Evolutionary conservation across 2,329 filamentous ascomycete species (phyloP).

Genomic region (Alternaria tenuissima): DNA sequence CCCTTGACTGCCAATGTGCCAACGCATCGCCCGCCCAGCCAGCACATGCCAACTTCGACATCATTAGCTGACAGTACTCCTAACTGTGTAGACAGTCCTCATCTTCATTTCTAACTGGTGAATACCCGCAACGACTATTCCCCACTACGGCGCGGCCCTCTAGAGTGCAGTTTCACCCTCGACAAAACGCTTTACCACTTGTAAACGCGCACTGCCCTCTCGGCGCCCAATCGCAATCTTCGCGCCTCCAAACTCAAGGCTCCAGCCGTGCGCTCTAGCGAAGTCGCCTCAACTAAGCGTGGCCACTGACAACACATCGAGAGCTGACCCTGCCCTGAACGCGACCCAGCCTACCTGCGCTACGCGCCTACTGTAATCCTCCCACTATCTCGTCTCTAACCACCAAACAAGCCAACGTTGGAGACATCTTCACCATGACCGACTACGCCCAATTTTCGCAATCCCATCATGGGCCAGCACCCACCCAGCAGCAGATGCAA

Average conservation of each 20-base stretch:
- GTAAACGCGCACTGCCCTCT: slow-evolving; percentile 45
- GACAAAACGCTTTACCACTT: slow-evolving; percentile 23
- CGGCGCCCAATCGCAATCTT: slow-evolving; percentile 36
- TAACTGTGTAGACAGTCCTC: slow-evolving; percentile 42
- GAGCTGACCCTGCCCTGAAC: slow-evolving; percentile 48
- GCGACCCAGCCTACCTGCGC: slow-evolving; percentile 43
- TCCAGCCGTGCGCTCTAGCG: slow-evolving; percentile 42
- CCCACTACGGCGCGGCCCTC: slow-evolving; percentile 49
- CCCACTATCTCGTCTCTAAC: slow-evolving; percentile 38
- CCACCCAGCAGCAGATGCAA: slow-evolving; percentile 65
- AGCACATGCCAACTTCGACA: slow-evolving; percentile 49
- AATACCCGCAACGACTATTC: slow-evolving; percentile 43
- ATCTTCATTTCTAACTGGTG: slow-evolving; percentile 44
- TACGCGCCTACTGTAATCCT: slow-evolving; percentile 39
- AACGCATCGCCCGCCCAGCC: slow-evolving; percentile 52
- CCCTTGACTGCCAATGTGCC: slow-evolving; percentile 50
- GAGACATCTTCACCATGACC: slow-evolving; percentile 47
- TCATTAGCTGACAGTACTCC: slow-evolving; percentile 48
- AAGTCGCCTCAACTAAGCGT: slow-evolving; percentile 49
- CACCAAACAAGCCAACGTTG: slow-evolving; percentile 36
- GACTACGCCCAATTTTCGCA: slow-evolving; percentile 60
- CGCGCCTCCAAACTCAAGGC: slow-evolving; percentile 45
- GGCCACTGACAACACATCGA: slow-evolving; percentile 56
- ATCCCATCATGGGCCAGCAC: slow-evolving; percentile 57
- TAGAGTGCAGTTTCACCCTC: slow-evolving; percentile 37